Base-by-base conservation (phyloP, 305 asterid genomes). In the Solanum hybrid region DNA sequence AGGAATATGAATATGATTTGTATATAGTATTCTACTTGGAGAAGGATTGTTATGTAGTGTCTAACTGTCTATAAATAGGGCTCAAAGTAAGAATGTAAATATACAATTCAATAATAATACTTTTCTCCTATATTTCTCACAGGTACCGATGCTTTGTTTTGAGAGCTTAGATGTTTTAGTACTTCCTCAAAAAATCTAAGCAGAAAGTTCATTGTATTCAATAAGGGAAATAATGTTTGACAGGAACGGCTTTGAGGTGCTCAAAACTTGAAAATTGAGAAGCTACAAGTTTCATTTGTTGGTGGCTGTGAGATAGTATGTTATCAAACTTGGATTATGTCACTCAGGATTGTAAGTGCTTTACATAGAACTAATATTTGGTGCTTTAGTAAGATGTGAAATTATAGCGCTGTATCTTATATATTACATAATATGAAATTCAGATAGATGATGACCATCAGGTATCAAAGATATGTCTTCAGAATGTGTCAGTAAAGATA, bases 281-380 rank as follows among this genome's bases (percentile, higher is more conserved):
- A 83, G 87, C 38, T 29, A 80, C 86, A 80, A 80, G 87, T 41
- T 83, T 41, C 73, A 82, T 41, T 83, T 83, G 27, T 83, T 83
- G 73, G 87, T 24, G 51, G 38, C 87, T 83, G n/a, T 4, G 38
- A 27, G 29, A 45, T 29, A 27, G 9, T 82, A 41, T 45, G 65
- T 27, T 45, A 41, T 83, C 29, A 17, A 83, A 29, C 75, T 29
- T 45, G 15, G 15, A 29, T 41, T 29, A 29, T 83, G 37, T 10
- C 17, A 45, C 38, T 45, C 17, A 9, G 27, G 38, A 9, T 13
- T 14, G 24, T 8, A 82, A 82, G 14, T 82, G 36, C 87, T 14
- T 82, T 82, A 83, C 17, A 17, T 45, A 41, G 39, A 45, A 17
- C 10, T 45, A 83, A 45, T 83, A 83, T 45, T 45, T 83, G 73